Evolutionary conservation across 768 basidiomycete species (phyloP).

Genomic region (Phanerodontia chrysosporium): DNA sequence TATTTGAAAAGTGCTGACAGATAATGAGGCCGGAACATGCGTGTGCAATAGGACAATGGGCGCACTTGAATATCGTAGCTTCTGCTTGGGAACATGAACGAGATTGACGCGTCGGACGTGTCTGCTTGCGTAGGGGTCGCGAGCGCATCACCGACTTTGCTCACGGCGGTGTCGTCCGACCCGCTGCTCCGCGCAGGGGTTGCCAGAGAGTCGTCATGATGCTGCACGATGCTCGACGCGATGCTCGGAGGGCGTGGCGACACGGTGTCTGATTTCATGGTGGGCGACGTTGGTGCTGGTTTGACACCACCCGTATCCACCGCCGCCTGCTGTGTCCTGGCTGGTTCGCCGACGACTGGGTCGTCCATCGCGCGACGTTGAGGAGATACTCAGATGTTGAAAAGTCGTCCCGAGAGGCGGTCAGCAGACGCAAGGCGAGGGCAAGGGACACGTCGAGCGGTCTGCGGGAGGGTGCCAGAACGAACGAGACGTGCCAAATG

Average conservation of each 20-base stretch:
- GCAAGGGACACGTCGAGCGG: neutral
- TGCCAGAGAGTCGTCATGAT: neutral
- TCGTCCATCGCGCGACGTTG: neutral
- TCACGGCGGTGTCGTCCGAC: neutral
- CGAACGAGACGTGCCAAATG: constrained; percentile 2
- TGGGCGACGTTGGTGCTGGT: neutral
- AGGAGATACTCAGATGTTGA: neutral
- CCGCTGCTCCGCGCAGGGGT: neutral
- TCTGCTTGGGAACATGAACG: constrained; percentile 15
- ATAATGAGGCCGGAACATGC: neutral
- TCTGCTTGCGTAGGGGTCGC: neutral
- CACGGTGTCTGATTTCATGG: neutral
- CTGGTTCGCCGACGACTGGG: neutral
- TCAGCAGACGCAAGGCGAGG: neutral
- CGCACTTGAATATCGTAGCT: constrained; percentile 43
- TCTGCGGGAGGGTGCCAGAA: neutral
- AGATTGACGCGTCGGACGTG: neutral
- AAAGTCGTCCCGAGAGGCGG: neutral
- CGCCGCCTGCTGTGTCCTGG: neutral
- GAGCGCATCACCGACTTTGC: neutral
- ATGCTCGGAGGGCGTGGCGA: neutral
- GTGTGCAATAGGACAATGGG: neutral
- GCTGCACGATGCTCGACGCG: neutral
- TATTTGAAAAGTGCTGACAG: constrained; percentile 37
- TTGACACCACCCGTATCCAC: neutral